Conservation (phyloP, 1,284 basidiomycete genomes). For the Sporisorium scitamineum region DNA sequence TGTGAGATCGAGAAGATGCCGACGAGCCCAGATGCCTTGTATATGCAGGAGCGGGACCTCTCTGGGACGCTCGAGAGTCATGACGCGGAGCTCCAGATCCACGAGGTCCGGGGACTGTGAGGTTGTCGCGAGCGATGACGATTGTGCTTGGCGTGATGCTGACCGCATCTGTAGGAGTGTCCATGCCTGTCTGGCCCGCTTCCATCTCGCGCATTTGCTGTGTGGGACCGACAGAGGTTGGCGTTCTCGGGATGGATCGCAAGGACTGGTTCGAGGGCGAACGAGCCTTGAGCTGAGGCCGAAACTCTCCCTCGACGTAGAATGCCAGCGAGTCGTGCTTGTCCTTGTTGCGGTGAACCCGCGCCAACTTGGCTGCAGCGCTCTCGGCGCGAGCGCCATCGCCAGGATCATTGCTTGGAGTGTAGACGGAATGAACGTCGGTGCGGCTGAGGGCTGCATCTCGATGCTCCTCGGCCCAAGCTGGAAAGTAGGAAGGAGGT, state of each 20-base stretch:
- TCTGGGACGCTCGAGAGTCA: neutral
- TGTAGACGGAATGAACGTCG: slow-evolving; percentile 11
- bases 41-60: slow-evolving; percentile 24
- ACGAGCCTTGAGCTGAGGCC: slow-evolving; percentile 26
- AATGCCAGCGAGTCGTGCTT: slow-evolving; percentile 34
- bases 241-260: slow-evolving; percentile 17
- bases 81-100: neutral
- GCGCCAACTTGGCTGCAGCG: neutral
- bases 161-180: neutral
- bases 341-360: slow-evolving; percentile 6
- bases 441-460: slow-evolving; percentile 4
- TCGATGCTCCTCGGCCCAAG: slow-evolving; percentile 52
- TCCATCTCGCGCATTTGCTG: slow-evolving; percentile 42
- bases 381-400: slow-evolving; percentile 1
- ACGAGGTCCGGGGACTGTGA: slow-evolving; percentile 4
- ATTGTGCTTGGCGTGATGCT: slow-evolving; percentile 24
- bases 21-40: slow-evolving; percentile 22
- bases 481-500: slow-evolving; percentile 56
- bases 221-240: slow-evolving; percentile 6
- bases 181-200: slow-evolving; percentile 9
- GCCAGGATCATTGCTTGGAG: slow-evolving; percentile 1
- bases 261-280: slow-evolving; percentile 27
- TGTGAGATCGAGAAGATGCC: slow-evolving; percentile 20
- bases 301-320: slow-evolving; percentile 48
- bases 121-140: slow-evolving; percentile 27